Conservation (phyloP, 805 yeast genomes). For the Candida pini region DNA sequence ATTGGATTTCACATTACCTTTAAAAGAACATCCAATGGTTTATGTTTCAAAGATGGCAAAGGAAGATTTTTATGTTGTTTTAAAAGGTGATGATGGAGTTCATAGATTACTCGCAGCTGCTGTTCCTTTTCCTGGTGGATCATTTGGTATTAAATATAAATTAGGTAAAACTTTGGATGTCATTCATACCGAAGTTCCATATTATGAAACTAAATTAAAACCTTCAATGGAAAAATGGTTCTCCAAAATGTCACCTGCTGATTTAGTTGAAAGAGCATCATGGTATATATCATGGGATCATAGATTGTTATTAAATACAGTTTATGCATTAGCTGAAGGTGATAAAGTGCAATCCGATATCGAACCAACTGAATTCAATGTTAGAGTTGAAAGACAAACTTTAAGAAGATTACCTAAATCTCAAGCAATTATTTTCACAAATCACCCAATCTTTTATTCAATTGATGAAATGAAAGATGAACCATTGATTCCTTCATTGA, state of each 20-base stretch:
- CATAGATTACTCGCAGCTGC: constrained; percentile 70
- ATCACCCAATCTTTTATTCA: constrained; percentile 73
- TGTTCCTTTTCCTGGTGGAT: constrained; percentile 77
- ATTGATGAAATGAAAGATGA: constrained; percentile 80
- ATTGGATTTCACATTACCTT: constrained; percentile 54
- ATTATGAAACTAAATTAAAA: constrained; percentile 58
- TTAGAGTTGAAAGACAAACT: constrained; percentile 71
- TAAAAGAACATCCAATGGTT: constrained; percentile 58
- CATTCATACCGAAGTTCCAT: constrained; percentile 66
- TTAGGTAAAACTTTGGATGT: constrained; percentile 57
- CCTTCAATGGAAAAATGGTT: constrained; percentile 74
- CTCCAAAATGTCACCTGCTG: constrained; percentile 50
- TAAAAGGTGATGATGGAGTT: constrained; percentile 45
- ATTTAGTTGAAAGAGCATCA: constrained; percentile 68
- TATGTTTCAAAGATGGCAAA: constrained; percentile 66
- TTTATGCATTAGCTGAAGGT: constrained; percentile 42
- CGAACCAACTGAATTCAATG: constrained; percentile 50
- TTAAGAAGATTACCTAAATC: constrained; percentile 61
- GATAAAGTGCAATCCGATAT: constrained; percentile 42
- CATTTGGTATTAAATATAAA: constrained; percentile 56
- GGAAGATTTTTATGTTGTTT: constrained; percentile 67
- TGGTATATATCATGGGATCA: constrained; percentile 77
- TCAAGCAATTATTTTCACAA: constrained; percentile 63
- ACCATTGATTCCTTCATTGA: constrained; percentile 63
- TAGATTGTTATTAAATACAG: constrained; percentile 48